Evolutionary conservation across 2,329 filamentous ascomycete species (phyloP).

Genomic region (Ophiocordyceps unilateralis): DNA sequence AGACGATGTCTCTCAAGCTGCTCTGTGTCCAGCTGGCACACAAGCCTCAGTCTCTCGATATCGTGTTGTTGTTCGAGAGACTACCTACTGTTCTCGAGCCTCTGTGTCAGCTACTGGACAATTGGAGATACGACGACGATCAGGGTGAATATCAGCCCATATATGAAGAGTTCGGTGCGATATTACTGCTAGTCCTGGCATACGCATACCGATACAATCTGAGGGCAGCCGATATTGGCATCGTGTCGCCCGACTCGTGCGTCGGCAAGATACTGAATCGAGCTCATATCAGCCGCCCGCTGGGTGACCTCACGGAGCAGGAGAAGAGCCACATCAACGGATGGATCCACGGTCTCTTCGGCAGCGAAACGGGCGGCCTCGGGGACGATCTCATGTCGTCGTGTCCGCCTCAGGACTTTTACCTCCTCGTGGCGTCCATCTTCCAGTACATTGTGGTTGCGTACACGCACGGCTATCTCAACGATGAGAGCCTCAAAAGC

Average conservation of each 20-base stretch:
- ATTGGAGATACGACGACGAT: slow-evolving; percentile 69
- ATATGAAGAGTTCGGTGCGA: slow-evolving; percentile 71
- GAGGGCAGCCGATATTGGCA: slow-evolving; percentile 44
- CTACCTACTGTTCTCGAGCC: slow-evolving; percentile 53
- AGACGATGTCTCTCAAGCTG: slow-evolving; percentile 64
- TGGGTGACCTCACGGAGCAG: slow-evolving; percentile 43
- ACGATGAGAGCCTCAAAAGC: slow-evolving; percentile 52
- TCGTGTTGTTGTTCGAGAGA: slow-evolving; percentile 60
- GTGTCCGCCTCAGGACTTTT: slow-evolving; percentile 70
- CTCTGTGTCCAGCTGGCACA: slow-evolving; percentile 58
- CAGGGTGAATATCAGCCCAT: slow-evolving; percentile 72
- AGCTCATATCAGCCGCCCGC: slow-evolving; percentile 36
- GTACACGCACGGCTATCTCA: slow-evolving; percentile 45
- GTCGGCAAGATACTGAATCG: slow-evolving; percentile 47
- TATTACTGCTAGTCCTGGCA: slow-evolving; percentile 55
- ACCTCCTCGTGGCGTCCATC: slow-evolving; percentile 57
- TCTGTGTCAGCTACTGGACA: slow-evolving; percentile 57
- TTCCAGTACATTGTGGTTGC: slow-evolving; percentile 62
- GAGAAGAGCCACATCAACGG: slow-evolving; percentile 50
- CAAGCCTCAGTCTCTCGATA: slow-evolving; percentile 54
- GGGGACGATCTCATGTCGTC: slow-evolving; percentile 69
- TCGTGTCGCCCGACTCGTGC: slow-evolving; percentile 43
- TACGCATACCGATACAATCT: slow-evolving; percentile 63
- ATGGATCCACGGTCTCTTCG: slow-evolving; percentile 66
- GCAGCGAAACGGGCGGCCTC: slow-evolving; percentile 54